Evolutionary conservation across 768 basidiomycete species (phyloP).

Genomic region (Boletellus sp.): DNA sequence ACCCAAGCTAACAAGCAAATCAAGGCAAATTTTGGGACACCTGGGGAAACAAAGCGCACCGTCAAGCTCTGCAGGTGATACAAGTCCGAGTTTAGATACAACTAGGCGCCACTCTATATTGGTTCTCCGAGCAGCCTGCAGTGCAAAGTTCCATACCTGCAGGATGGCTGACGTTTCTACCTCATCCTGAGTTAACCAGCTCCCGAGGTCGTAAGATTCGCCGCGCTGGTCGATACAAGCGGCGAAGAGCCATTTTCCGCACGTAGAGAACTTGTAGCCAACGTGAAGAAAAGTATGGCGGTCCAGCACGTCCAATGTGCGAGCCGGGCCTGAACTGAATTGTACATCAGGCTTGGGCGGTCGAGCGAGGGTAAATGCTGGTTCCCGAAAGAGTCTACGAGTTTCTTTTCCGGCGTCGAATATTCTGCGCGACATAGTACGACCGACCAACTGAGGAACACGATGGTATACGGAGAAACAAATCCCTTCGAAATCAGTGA

Average conservation of each 20-base stretch:
- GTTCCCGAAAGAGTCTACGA: constrained; percentile 57
- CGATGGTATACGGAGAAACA: constrained; percentile 71
- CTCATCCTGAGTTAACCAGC: constrained; percentile 59
- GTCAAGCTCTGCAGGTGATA: constrained; percentile 57
- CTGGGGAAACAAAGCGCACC: constrained; percentile 42
- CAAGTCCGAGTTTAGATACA: constrained; percentile 62
- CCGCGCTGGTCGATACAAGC: constrained; percentile 75
- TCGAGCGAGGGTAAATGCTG: constrained; percentile 61
- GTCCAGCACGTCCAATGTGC: constrained; percentile 49
- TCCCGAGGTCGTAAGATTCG: constrained; percentile 64
- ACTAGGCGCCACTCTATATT: constrained; percentile 80
- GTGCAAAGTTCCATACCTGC: constrained; percentile 69
- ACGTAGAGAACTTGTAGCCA: constrained; percentile 62
- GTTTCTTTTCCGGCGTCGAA: constrained; percentile 37
- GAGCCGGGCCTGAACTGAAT: constrained; percentile 38
- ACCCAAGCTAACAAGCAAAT: constrained; percentile 57
- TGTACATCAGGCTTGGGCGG: constrained; percentile 33
- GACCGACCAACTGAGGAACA: constrained; percentile 56
- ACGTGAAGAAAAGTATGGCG: constrained; percentile 69
- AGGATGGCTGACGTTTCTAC: constrained; percentile 45
- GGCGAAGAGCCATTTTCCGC: constrained; percentile 76
- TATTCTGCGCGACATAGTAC: constrained; percentile 54
- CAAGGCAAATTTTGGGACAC: constrained; percentile 1
- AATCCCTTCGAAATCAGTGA: constrained; percentile 42
- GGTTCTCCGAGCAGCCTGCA: constrained; percentile 57